A percentile compares a stretch with the other conserved stretches of the same genome.
phyloP scores from a whole-genome alignment of 192 early-diverging fungal genomes.

The Diversispora eburnea region DNA sequence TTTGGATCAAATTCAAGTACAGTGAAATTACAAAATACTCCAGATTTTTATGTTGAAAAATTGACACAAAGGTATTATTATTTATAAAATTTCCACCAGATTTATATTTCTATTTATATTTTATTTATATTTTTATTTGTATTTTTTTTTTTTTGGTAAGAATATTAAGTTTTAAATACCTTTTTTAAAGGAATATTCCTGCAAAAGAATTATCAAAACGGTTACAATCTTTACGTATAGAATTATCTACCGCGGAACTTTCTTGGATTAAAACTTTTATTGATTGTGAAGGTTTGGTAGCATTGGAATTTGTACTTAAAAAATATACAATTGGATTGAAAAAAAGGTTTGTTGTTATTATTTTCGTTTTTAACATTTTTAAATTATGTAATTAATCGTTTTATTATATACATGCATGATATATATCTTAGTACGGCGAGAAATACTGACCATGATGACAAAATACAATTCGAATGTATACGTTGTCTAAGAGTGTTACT shows the following conservation, averaged over 20 bases:
- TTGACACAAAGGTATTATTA: constrained; percentile 20
- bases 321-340: constrained; percentile 38
- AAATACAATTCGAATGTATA: constrained; percentile 47
- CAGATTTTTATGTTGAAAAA: constrained; percentile 43
- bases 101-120: too few relatives aligned
- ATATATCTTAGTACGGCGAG: constrained; percentile 8
- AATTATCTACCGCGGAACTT: constrained; percentile 42
- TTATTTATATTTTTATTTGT: background rate
- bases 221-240: constrained; percentile 40
- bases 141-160: background rate
- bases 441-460: constrained; percentile 40
- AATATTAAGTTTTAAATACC: background rate
- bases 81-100: background rate
- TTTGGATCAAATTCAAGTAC: too few relatives aligned
- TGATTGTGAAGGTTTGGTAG: constrained; percentile 43
- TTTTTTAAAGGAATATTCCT: constrained; percentile 33
- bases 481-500: constrained; percentile 48
- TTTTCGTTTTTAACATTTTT: background rate
- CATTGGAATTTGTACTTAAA: constrained; percentile 48
- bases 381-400: background rate
- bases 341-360: constrained; percentile 18
- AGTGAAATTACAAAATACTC: background rate
- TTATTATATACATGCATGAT: constrained; percentile 6
- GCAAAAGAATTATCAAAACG: constrained; percentile 43
- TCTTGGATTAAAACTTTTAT: constrained; percentile 53